These are phyloP conservation scores for Cryptococcus neoformans DNA, from an alignment of 1,284 basidiomycete genomes.

Conservation along the genomic window DNA sequence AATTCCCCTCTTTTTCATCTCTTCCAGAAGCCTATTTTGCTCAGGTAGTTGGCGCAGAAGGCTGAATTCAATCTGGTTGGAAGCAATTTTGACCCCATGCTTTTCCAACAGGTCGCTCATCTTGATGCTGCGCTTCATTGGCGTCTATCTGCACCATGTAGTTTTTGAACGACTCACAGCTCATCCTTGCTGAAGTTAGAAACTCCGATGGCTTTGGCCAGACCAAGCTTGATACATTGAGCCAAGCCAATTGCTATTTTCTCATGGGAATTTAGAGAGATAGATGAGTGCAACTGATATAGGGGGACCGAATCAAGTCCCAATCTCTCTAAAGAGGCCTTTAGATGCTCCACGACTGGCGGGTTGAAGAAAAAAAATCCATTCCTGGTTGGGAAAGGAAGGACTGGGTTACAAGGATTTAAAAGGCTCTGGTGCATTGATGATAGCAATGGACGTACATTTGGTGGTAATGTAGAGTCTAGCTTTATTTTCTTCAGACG, in stretches of 20 bases:
- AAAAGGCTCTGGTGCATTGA: neutral
- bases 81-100: conserved; percentile 36
- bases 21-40: conserved; percentile 35
- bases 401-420: no score
- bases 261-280: conserved; percentile 30
- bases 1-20: conserved; percentile 42
- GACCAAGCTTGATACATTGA: conserved; percentile 34
- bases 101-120: conserved; percentile 32
- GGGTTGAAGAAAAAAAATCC: conserved; percentile 33
- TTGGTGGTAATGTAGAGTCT: conserved; percentile 37
- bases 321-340: conserved; percentile 30
- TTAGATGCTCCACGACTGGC: conserved; percentile 29
- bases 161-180: conserved; percentile 22
- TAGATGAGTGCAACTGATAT: conserved; percentile 39
- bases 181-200: conserved; percentile 41
- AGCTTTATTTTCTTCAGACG: conserved; percentile 19
- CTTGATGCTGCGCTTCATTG: conserved; percentile 19
- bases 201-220: conserved; percentile 39
- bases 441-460: conserved; percentile 18
- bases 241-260: conserved; percentile 31
- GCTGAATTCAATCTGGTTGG: conserved; percentile 46
- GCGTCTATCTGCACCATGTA: neutral
- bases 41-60: conserved; percentile 36
- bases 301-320: conserved; percentile 38
- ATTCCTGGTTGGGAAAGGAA: conserved; percentile 31